Evolutionary conservation across 2,329 filamentous ascomycete genomes (phyloP).

Genomic region (Phyllosticta citriasiana): DNA sequence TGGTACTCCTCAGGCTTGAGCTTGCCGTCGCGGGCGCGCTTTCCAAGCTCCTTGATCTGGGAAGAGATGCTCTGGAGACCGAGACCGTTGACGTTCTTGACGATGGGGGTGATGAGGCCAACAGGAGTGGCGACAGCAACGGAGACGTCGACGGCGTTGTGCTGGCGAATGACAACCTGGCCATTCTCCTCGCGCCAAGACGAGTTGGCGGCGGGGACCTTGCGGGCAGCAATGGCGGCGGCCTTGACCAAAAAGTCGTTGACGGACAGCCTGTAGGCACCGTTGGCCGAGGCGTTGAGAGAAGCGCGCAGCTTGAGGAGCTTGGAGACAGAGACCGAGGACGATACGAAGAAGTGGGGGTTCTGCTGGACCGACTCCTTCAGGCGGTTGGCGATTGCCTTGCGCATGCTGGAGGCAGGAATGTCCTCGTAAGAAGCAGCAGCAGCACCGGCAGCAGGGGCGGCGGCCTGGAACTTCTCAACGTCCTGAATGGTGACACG

Average conservation of each 20-base stretch:
- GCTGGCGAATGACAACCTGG: constrained; percentile 73
- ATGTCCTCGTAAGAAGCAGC: constrained; percentile 68
- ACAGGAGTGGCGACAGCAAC: constrained; percentile 89
- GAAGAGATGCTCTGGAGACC: constrained; percentile 82
- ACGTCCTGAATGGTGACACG: constrained; percentile 87
- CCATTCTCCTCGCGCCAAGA: constrained; percentile 78
- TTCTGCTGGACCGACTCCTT: constrained; percentile 84
- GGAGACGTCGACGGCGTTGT: constrained; percentile 86
- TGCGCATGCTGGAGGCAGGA: constrained; percentile 87
- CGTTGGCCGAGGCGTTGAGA: constrained; percentile 78
- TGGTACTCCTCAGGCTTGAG: constrained; percentile 99
- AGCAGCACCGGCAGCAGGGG: constrained; percentile 33
- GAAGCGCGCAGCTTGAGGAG: constrained; percentile 92
- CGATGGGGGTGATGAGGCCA: constrained; percentile 95
- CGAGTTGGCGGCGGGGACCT: constrained; percentile 92
- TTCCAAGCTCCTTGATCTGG: constrained; percentile 91
- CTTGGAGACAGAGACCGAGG: constrained; percentile 84
- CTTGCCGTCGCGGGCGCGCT: constrained; percentile 92
- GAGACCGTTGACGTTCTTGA: constrained; percentile 76
- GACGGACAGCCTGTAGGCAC: constrained; percentile 98
- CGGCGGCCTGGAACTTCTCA: constrained; percentile 66
- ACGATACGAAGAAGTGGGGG: constrained; percentile 96
- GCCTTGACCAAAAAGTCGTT: constrained; percentile 99
- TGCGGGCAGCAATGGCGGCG: constrained; percentile 74
- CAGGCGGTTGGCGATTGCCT: constrained; percentile 89